Base-by-base conservation (phyloP, 441 rosid species). In the Hura crepitans region DNA sequence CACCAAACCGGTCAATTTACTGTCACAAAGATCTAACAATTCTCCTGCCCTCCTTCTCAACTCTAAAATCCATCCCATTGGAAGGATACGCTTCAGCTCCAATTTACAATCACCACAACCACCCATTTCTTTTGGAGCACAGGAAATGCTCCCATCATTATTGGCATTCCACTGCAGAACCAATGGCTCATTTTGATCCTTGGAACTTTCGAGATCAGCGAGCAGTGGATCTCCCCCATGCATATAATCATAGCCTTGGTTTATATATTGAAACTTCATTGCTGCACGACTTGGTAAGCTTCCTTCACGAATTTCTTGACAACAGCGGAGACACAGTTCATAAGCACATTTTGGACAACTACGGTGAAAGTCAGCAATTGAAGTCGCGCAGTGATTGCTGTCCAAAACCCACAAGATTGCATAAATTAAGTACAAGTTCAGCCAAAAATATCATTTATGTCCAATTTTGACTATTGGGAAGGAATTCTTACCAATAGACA, bases 331-430 rank as follows among this genome's bases (percentile, higher is more conserved):
- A 79, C 97, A 95, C 25, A 92, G 84, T 77, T 95, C 99, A 65
- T 81, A 89, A 33, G 84, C 76, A 70, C 99, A 92, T 2, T 82
- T 85, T 30, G 84, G 82, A 70, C 98, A 95, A 77, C 97, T 80
- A 27, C 97, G 84, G 72, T 95, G 96, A 53, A 89, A 82, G 84
- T 95, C 97, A 17, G 82, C 77, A 55, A 92, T 95, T 12, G 99
- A 92, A 69, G 98, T 92, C 35, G 93, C 96, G 78, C 99, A 95
- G 46, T 95, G 83, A 76, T 95, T 84, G 81, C 99, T 95, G 86
- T 61, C 80, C 70, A 70, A 57, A 59, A 60, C 49, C 49, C 70
- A 58, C 15, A 25, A 31, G 62, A 10, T 17, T 3, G 45, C 25
- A 56, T 39, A 17, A 60, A 10, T 49, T 64, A 25, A 66, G 63